A percentile compares a stretch with the other conserved stretches of the same genome.
Evolutionary conservation across 1,284 basidiomycete species (phyloP).

Genomic region (Malassezia sympodialis): DNA sequence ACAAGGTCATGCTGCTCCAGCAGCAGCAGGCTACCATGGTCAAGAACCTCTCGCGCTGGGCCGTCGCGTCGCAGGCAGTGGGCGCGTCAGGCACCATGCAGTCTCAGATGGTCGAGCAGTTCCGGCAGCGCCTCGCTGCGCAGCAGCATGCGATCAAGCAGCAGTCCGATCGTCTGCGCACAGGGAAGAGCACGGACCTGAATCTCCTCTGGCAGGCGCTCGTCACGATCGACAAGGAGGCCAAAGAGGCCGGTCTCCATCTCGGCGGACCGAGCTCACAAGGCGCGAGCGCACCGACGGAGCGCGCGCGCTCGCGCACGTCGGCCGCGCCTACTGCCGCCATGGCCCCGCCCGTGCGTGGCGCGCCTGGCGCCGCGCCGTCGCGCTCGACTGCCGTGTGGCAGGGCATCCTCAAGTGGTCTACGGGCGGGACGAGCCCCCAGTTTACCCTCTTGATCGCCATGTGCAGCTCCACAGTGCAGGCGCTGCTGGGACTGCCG

Average conservation of each 20-base stretch:
- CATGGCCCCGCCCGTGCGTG: not conserved
- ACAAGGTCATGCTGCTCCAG: slow-evolving; percentile 29
- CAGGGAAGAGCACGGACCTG: slow-evolving; percentile 23
- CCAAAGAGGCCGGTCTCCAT: slow-evolving; percentile 28
- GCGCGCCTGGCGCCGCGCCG: slow-evolving; percentile 3
- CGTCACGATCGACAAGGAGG: slow-evolving; percentile 37
- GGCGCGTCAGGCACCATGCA: slow-evolving; percentile 18
- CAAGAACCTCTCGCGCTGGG: slow-evolving; percentile 26
- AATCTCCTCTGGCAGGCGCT: slow-evolving; percentile 29
- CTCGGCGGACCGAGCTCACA: slow-evolving; percentile 26
- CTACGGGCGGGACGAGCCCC: slow-evolving; percentile 20
- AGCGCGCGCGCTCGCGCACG: not conserved
- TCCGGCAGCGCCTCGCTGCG: slow-evolving; percentile 23
- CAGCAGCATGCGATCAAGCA: slow-evolving; percentile 31
- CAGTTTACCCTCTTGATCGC: slow-evolving; percentile 31
- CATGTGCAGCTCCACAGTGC: slow-evolving; percentile 17
- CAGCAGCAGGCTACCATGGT: slow-evolving; percentile 36
- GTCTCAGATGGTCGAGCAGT: slow-evolving; percentile 25
- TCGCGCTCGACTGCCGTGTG: slow-evolving; percentile 27
- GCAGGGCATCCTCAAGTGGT: slow-evolving; percentile 33
- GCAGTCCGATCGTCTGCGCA: slow-evolving; percentile 22
- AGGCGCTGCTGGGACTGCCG: slow-evolving; percentile 2
- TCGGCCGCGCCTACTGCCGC: not conserved
- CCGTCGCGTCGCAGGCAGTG: slow-evolving; percentile 14
- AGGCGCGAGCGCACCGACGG: not conserved